Evolutionary conservation across 768 basidiomycete genomes (phyloP).

Genomic region (Lactifluus echinatus): DNA sequence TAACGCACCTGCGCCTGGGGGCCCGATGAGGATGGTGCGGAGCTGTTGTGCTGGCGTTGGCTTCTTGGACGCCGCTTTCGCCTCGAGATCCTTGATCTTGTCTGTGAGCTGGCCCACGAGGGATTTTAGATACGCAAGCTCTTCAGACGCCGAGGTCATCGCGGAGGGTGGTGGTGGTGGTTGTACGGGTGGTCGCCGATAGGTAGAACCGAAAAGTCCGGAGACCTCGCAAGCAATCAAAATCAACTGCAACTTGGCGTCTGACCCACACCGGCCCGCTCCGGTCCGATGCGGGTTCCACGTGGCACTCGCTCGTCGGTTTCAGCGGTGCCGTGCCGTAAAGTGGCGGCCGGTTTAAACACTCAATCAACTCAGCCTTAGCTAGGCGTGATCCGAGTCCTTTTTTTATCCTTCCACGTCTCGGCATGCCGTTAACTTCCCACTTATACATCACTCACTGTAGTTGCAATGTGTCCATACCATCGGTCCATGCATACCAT

Average conservation of each 20-base stretch:
- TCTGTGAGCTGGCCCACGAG: slow-evolving; percentile 85
- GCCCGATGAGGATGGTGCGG: slow-evolving; percentile 88
- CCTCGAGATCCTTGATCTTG: slow-evolving; percentile 80
- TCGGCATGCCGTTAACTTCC: too few relatives aligned
- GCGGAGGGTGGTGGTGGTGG: slow-evolving; percentile 6
- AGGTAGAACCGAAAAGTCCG: neutral
- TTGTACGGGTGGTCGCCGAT: neutral
- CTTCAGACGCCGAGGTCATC: slow-evolving; percentile 56
- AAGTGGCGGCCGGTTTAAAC: too few relatives aligned
- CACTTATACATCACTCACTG: too few relatives aligned
- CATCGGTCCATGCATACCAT: too few relatives aligned
- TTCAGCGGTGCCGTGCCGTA: too few relatives aligned
- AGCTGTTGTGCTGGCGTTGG: slow-evolving; percentile 68
- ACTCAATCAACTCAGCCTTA: too few relatives aligned
- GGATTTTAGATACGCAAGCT: slow-evolving; percentile 91
- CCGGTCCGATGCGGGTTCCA: neutral
- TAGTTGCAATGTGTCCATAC: too few relatives aligned
- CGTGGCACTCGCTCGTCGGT: neutral
- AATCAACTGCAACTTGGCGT: neutral
- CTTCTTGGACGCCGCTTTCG: slow-evolving; percentile 37
- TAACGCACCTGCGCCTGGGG: slow-evolving; percentile 92
- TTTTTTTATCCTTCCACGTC: too few relatives aligned
- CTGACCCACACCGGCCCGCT: neutral
- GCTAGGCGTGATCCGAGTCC: too few relatives aligned
- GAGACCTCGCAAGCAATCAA: too few relatives aligned